phyloP scores from a whole-genome alignment of 75 land plant genomes.

The Selaginella tamariscina region DNA sequence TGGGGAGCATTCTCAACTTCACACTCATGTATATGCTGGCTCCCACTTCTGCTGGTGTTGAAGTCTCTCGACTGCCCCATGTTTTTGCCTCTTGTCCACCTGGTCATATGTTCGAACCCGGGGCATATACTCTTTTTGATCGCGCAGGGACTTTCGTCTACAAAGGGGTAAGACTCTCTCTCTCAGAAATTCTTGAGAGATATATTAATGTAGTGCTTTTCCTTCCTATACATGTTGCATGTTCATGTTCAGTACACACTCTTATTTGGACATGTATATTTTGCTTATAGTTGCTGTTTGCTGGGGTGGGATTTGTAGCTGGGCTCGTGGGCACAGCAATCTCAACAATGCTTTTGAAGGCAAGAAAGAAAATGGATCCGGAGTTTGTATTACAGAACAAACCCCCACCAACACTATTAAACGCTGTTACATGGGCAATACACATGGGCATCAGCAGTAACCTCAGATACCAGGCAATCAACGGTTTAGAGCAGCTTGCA shows the following conservation, averaged over 20 bases:
- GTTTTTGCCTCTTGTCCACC: constrained; percentile 59
- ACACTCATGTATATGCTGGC: constrained; percentile 82
- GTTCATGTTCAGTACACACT: too few relatives aligned
- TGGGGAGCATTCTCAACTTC: constrained; percentile 78
- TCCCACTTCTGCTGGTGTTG: constrained; percentile 40
- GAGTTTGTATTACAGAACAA: constrained; percentile 65
- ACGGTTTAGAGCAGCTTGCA: neutral
- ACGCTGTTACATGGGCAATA: constrained; percentile 90
- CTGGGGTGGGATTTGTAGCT: constrained; percentile 72
- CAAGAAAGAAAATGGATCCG: constrained; percentile 86
- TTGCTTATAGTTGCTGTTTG: too few relatives aligned
- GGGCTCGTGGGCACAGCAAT: constrained; percentile 76
- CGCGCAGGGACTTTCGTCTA: constrained; percentile 71
- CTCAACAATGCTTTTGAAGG: constrained; percentile 59
- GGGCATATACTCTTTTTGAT: constrained; percentile 32
- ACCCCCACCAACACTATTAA: constrained; percentile 80
- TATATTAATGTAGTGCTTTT: too few relatives aligned
- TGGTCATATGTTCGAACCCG: constrained; percentile 87
- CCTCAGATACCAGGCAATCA: neutral
- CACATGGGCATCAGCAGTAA: neutral
- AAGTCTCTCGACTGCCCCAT: constrained; percentile 32
- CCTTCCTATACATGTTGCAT: too few relatives aligned
- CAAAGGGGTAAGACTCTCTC: too few relatives aligned
- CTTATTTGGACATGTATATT: too few relatives aligned
- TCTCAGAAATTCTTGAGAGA: too few relatives aligned